phyloP scores from a whole-genome alignment of 176 grass and related monocot genomes.

The Guadua angustifolia region DNA sequence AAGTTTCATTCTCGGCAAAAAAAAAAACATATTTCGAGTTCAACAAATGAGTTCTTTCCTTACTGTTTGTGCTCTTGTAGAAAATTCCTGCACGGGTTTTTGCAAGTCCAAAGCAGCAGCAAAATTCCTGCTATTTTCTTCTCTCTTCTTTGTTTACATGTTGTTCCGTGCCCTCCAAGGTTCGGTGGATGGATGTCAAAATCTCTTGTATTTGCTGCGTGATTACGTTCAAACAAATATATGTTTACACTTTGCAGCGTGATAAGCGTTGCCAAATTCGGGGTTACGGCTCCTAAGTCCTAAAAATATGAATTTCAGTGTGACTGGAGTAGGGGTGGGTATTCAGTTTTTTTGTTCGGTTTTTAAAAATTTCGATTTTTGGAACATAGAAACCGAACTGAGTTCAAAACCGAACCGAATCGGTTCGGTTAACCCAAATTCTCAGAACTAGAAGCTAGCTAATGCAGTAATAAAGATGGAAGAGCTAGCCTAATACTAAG shows the following conservation, averaged over 20 bases:
- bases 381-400: too few species aligned
- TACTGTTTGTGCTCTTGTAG: not conserved
- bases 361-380: too few species aligned
- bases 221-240: not conserved
- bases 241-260: not conserved
- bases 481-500: constrained; percentile 11
- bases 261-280: not conserved
- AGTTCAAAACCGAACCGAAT: too few species aligned
- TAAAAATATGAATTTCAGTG: not conserved
- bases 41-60: not conserved
- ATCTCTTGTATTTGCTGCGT: not conserved
- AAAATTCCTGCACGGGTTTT: not conserved
- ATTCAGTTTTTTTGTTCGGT: too few species aligned
- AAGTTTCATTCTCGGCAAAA: not conserved
- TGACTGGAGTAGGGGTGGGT: too few species aligned
- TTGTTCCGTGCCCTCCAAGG: not conserved
- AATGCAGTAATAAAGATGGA: not conserved
- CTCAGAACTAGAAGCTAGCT: too few species aligned
- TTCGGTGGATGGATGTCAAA: not conserved
- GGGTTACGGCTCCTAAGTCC: too few species aligned
- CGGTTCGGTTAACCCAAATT: too few species aligned
- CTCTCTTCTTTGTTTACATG: not conserved
- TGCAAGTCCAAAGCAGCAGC: not conserved
- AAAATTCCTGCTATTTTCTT: not conserved
- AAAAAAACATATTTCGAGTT: not conserved